Evolutionary conservation across 192 early-diverging fungal genomes (phyloP).

Genomic region (Coemansia sp.): DNA sequence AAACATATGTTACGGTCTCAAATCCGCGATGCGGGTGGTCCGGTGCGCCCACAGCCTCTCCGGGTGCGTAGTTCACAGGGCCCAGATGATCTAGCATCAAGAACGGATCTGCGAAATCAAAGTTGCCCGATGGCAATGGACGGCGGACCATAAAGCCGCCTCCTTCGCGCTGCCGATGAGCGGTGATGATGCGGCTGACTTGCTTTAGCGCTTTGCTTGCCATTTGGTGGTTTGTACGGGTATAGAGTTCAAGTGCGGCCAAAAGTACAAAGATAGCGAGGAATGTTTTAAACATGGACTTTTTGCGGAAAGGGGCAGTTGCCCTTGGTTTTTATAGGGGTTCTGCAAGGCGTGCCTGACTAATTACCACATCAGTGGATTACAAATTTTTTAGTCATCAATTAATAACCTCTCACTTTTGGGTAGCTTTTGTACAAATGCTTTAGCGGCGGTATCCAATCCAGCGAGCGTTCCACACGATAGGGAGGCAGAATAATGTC

Average conservation of each 20-base stretch:
- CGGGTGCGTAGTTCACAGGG: slow-evolving; percentile 54
- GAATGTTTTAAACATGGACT: not conserved
- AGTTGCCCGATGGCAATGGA: slow-evolving; percentile 61
- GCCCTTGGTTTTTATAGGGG: too few species aligned
- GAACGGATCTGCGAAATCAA: slow-evolving; percentile 84
- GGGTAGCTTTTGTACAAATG: slow-evolving; percentile 21
- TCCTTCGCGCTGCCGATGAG: slow-evolving; percentile 66
- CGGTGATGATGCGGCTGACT: slow-evolving; percentile 40
- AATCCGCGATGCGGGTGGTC: slow-evolving; percentile 83
- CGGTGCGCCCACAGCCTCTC: slow-evolving; percentile 60
- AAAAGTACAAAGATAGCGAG: slow-evolving; percentile 46
- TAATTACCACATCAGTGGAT: too few species aligned
- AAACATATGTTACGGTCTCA: slow-evolving; percentile 73
- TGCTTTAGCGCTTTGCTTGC: slow-evolving; percentile 42
- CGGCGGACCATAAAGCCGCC: slow-evolving; percentile 80
- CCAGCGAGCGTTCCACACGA: slow-evolving; percentile 14
- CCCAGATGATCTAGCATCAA: slow-evolving; percentile 77
- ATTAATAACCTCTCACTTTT: not conserved
- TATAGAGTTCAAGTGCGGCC: slow-evolving; percentile 20
- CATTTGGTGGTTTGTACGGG: slow-evolving; percentile 22
- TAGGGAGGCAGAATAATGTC: slow-evolving; percentile 38
- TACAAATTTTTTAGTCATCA: not conserved
- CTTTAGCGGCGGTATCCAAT: slow-evolving; percentile 40
- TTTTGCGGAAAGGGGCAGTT: too few species aligned
- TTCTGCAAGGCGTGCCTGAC: too few species aligned